Evolutionary conservation across 1,139 yeast species (phyloP).

Genomic region (Candida tetrigidarum): DNA sequence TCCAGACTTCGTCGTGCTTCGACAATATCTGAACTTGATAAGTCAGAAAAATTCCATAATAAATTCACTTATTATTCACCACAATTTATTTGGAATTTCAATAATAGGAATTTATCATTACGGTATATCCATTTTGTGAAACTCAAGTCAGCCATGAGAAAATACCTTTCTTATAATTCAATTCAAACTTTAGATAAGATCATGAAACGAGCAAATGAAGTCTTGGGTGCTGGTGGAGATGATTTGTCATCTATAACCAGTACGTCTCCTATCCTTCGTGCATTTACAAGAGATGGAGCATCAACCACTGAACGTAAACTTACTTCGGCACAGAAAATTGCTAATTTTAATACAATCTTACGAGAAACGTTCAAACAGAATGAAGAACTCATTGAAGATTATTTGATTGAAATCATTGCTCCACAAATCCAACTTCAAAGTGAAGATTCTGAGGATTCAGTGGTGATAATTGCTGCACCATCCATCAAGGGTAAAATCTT

Average conservation of each 20-base stretch:
- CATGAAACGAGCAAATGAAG: constrained; percentile 23
- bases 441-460: constrained; percentile 63
- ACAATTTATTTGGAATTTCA: constrained; percentile 49
- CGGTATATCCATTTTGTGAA: constrained; percentile 47
- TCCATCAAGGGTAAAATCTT: constrained; percentile 42
- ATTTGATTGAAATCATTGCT: constrained; percentile 69
- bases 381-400: constrained; percentile 62
- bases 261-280: constrained; percentile 4
- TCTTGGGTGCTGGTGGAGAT: constrained; percentile 14
- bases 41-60: constrained; percentile 38
- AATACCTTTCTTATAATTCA: constrained; percentile 43
- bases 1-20: constrained; percentile 8
- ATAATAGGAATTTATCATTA: constrained; percentile 38
- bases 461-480: constrained; percentile 53
- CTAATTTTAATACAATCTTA: constrained; percentile 57
- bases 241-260: constrained; percentile 9
- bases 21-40: constrained; percentile 17
- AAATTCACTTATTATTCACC: constrained; percentile 44
- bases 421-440: constrained; percentile 88
- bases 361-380: constrained; percentile 42
- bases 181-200: constrained; percentile 42
- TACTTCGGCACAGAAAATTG: constrained; percentile 29
- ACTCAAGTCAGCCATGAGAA: constrained; percentile 28
- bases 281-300: background rate
- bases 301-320: constrained; percentile 9